Evolutionary conservation across 257 asterid species (phyloP), one percentile per base, ranked within the genome.

Genomic region (Coffea canephora): DNA sequence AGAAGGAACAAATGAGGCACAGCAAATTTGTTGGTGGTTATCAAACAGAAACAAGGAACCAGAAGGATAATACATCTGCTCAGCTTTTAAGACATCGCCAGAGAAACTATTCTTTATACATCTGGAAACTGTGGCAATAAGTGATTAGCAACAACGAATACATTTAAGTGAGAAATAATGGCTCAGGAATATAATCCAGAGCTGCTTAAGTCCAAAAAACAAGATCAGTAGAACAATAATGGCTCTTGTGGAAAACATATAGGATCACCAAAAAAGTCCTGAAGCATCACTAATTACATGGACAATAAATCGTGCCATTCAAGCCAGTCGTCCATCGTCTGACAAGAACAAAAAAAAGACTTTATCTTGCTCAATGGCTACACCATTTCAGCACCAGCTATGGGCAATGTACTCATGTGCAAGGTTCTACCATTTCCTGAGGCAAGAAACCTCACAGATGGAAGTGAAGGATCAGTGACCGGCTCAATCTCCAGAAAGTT

Each of bases 401-500:
- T 88, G 46, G 96, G 85, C 52, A 73, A 74, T 7, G 89, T 59
- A 82, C 89, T 87, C 90, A 92, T 92, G 87, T 84, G 95, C 86
- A 88, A 83, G 14, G 97, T 90, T 87, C 98, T 89, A 68, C 93
- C 93, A 81, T 82, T 91, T 67, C 92, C 98, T 16, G 95, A 86
- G 45, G 92, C 79, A 34, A 90, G 78, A 86, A 93, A 89, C 1
- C 98, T 86, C 46, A 93, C 93, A 43, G 98, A 87, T 25, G 97
- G 98, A 87, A 96, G 80, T 14, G 97, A 94, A 78, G 91, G 83
- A 84, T 96, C 99, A 0, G 90, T 86, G 73, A 93, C 95, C 6
- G 97, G 85, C 85, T 96, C 99, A 69, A 96, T 92, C 94, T 91
- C 91, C 15, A 96, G 91, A 85, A 94, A 96, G 85, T 80, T 79